Conservation (phyloP, 2,329 filamentous ascomycete genomes). For the Periconia sp. region DNA sequence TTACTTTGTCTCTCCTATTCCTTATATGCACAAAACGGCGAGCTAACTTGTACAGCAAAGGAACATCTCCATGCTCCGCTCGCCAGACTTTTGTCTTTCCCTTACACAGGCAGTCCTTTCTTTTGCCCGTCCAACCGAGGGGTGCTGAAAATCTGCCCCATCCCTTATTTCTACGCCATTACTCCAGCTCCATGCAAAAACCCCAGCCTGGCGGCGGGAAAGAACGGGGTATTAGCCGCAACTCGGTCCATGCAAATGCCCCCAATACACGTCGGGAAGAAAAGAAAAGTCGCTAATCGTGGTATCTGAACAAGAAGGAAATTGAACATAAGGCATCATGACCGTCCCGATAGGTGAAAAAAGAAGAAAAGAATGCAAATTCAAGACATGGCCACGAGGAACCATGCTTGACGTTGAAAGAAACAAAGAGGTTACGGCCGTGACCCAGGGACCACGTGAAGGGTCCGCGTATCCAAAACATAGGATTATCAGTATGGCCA, state of each 20-base stretch:
- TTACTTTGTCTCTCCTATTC: constrained; percentile 5
- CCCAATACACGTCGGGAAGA: constrained; percentile 66
- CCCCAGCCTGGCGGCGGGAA: not conserved
- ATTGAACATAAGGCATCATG: constrained; percentile 40
- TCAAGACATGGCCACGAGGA: constrained; percentile 24
- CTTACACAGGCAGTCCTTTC: not conserved
- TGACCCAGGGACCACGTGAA: no score
- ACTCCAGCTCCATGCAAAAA: constrained; percentile 3
- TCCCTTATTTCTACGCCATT: constrained; percentile 3
- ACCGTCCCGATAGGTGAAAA: constrained; percentile 26
- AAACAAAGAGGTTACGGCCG: constrained; percentile 4
- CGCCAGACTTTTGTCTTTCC: constrained; percentile 7
- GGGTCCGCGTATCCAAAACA: constrained; percentile 5
- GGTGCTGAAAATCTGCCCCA: no score
- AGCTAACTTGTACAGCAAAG: constrained; percentile 9
- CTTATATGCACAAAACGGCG: constrained; percentile 7
- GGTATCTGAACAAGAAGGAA: constrained; percentile 43
- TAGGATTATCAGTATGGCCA: no score
- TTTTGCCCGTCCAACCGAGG: not conserved
- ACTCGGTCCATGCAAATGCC: constrained; percentile 58
- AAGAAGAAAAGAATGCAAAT: constrained; percentile 23
- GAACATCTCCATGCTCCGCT: constrained; percentile 2
- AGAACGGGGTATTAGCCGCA: constrained; percentile 51
- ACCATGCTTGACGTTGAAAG: constrained; percentile 16
- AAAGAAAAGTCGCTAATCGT: constrained; percentile 65